Percentiles rank a stretch among this genome's conserved stretches.
Evolutionary conservation across 305 asterid species (phyloP).

Genomic region (Striga hermonthica): DNA sequence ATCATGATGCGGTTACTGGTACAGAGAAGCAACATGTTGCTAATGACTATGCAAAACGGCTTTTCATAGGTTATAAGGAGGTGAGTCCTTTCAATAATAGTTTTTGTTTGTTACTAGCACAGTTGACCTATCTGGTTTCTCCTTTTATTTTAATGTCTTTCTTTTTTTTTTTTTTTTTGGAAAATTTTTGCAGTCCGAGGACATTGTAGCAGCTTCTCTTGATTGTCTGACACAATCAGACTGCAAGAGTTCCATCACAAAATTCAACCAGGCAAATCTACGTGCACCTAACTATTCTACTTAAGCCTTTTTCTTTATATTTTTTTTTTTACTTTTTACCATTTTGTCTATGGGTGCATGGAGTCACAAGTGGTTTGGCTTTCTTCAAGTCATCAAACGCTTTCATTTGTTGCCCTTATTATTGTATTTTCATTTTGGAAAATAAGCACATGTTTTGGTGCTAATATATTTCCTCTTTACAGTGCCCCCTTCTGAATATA

Average conservation of each 20-base stretch:
- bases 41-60: constrained; percentile 75
- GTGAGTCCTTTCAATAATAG: constrained; percentile 34
- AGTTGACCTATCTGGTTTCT: neutral
- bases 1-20: constrained; percentile 90
- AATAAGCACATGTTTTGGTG: neutral
- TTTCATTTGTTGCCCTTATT: neutral
- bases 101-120: neutral
- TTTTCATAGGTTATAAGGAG: constrained; percentile 74
- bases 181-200: constrained; percentile 51
- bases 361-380: neutral
- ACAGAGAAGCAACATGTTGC: constrained; percentile 83
- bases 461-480: constrained; percentile 32
- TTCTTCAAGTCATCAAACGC: constrained; percentile 1
- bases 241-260: constrained; percentile 46
- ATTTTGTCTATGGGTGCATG: neutral
- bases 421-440: neutral
- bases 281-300: neutral
- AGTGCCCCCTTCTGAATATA: constrained; percentile 93
- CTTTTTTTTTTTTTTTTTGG: too few species aligned
- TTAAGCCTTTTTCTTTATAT: neutral
- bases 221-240: constrained; percentile 65
- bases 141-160: neutral
- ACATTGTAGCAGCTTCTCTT: constrained; percentile 68
- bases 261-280: constrained; percentile 62
- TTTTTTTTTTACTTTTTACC: neutral